phyloP scores from a whole-genome alignment of 148 eudicot species.

The Chenopodium suecicum region DNA sequence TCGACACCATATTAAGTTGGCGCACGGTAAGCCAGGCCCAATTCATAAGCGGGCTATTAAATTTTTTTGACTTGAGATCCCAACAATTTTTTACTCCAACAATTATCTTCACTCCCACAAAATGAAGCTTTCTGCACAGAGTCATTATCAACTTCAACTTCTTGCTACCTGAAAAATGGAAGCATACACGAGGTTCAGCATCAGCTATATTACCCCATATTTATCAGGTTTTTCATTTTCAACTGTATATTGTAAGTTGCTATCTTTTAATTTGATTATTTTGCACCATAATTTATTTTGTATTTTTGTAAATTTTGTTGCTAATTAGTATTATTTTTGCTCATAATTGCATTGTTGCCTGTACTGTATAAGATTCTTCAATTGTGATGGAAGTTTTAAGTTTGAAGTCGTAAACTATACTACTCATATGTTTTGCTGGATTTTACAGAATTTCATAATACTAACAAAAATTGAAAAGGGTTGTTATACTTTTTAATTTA shows the following conservation, averaged over 20 bases:
- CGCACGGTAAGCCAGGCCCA: background rate
- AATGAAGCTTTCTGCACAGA: background rate
- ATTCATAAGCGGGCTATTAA: background rate
- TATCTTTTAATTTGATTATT: background rate
- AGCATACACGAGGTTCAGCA: background rate
- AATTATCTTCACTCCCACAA: background rate
- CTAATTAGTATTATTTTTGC: no score
- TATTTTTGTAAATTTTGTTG: background rate
- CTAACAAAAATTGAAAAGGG: background rate
- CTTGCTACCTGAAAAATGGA: background rate
- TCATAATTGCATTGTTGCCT: no score
- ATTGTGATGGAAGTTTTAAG: background rate
- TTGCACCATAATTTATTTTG: background rate
- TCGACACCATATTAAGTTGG: background rate
- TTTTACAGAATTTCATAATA: background rate
- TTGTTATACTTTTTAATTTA: background rate
- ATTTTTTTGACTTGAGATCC: background rate
- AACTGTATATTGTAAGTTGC: background rate
- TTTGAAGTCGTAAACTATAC: constrained; percentile 15
- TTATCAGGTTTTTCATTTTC: background rate
- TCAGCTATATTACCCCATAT: background rate
- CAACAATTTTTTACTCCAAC: background rate
- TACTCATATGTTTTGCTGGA: background rate
- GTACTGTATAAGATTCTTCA: background rate
- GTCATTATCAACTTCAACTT: no score